Evolutionary conservation across 345 rosid genomes (phyloP).

Genomic region (Viola odorata): DNA sequence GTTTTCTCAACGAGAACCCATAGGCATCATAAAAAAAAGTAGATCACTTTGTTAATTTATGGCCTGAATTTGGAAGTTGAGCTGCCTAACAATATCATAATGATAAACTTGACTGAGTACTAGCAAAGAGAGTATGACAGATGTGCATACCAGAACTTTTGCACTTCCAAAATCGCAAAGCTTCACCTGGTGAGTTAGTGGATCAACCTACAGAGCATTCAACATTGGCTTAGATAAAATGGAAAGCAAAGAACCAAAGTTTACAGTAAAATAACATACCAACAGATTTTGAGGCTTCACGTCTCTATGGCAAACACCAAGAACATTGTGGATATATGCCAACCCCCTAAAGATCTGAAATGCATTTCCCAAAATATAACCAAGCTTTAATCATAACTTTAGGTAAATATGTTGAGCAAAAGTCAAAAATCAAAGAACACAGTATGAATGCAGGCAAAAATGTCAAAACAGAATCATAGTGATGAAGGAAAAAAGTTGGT

Average conservation of each 20-base stretch:
- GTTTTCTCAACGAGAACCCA: too few relatives aligned
- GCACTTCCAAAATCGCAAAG: slow-evolving; percentile 57
- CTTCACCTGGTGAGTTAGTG: slow-evolving; percentile 51
- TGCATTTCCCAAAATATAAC: slow-evolving; percentile 7
- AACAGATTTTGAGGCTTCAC: slow-evolving; percentile 39
- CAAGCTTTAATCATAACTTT: not conserved
- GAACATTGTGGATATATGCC: slow-evolving; percentile 34
- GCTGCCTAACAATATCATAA: too few relatives aligned
- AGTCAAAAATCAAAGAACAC: not conserved
- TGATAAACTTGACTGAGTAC: not conserved
- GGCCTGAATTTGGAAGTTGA: too few relatives aligned
- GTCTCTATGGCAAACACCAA: slow-evolving; percentile 41
- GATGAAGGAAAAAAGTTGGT: not conserved
- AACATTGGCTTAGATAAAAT: not conserved
- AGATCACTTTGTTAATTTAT: too few relatives aligned
- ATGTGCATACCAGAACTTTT: slow-evolving; percentile 44
- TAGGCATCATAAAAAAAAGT: too few relatives aligned
- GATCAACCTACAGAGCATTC: slow-evolving; percentile 36
- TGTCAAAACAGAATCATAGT: not conserved
- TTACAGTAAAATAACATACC: slow-evolving; percentile 13
- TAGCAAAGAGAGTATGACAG: not conserved
- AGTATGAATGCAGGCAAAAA: not conserved
- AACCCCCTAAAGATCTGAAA: slow-evolving; percentile 34
- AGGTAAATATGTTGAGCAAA: not conserved
- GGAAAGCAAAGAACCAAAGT: not conserved